Evolutionary conservation across 2,329 filamentous ascomycete species (phyloP), one percentile per base, ranked within the genome.

Genomic region (Ceratocystis colombiana): DNA sequence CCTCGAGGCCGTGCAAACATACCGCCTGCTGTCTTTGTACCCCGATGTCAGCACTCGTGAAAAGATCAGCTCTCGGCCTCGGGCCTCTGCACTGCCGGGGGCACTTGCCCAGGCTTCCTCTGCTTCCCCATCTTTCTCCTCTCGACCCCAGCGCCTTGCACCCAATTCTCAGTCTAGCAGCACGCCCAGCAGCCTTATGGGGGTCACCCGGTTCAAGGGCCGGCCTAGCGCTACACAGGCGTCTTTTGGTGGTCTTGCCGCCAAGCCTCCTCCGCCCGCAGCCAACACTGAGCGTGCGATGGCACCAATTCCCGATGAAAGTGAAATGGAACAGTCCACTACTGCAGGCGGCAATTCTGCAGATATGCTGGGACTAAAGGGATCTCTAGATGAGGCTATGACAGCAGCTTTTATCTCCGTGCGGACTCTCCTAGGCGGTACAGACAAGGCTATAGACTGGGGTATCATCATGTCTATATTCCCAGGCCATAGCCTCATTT

Each of bases 391-490:
- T 4, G 69, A 70, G n/a, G 69, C 69, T 6, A 75, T 85, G 33
- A 75, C 86, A 64, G 79, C 82, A 20, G 81, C 83, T 2, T 83
- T 86, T 67, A 75, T 87, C 63, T 79, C 82, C 15, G 76, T 86
- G 46, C 79, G 80, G 20, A 80, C 80, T 6, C 74, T 88, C 7
- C 75, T 85, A 5, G 85, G 85, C 8, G 85, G 85, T 5, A 76
- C 84, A 10, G 81, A 84, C 69, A 79, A 81, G 70, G 75, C 78
- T 1, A 77, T 85, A 25, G 85, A 88, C 70, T 86, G 84, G 80
- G 84, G 84, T 8, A 70, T 86, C 50, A 74, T 86, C 67, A 73
- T 81, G 70, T 77, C 77, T 25, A 73, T 84, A 15, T 86, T 84
- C 70, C 84, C 83, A 0, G 76, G 78, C 15, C 77, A 79, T 63